Percentiles rank a stretch among this genome's conserved stretches.
Evolutionary conservation across 768 basidiomycete species (phyloP).

Genomic region (Coprinellus micaceus): DNA sequence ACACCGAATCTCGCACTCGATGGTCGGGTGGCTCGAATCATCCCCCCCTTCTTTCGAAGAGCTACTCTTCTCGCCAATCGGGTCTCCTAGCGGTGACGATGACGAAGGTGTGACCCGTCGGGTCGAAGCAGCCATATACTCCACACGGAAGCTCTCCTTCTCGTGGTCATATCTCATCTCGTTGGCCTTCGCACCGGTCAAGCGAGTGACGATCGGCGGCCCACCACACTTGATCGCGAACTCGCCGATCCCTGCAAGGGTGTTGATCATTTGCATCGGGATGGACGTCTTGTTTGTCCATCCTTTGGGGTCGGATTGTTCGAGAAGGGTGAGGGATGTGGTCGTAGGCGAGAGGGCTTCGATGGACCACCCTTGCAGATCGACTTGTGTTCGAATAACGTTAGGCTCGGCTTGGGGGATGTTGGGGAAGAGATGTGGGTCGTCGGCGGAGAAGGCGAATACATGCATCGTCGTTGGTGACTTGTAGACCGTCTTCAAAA

Average conservation of each 20-base stretch:
- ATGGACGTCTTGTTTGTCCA: slow-evolving; percentile 95
- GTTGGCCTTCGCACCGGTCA: slow-evolving; percentile 73
- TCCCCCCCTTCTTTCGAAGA: slow-evolving; percentile 29
- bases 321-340: slow-evolving; percentile 86
- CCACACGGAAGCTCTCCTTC: slow-evolving; percentile 71
- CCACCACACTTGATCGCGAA: slow-evolving; percentile 95
- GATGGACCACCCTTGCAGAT: slow-evolving; percentile 98
- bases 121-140: slow-evolving; percentile 69
- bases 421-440: slow-evolving; percentile 78
- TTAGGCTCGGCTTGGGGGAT: slow-evolving; percentile 65
- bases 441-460: slow-evolving; percentile 92
- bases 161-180: slow-evolving; percentile 86
- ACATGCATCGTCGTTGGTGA: slow-evolving; percentile 93
- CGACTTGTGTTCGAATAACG: slow-evolving; percentile 91
- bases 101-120: too few species aligned
- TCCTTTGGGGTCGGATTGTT: slow-evolving; percentile 96
- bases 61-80: too few species aligned
- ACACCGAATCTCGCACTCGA: slow-evolving; percentile 90
- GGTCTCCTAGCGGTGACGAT: too few species aligned
- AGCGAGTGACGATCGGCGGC: slow-evolving; percentile 84
- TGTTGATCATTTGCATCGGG: slow-evolving; percentile 88
- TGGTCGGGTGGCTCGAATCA: slow-evolving; percentile 40
- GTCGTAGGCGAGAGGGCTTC: slow-evolving; percentile 94
- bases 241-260: slow-evolving; percentile 89
- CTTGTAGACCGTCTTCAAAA: slow-evolving; percentile 95